Conservation (phyloP, 1,284 basidiomycete genomes). For the Ceratobasidium sp. region DNA sequence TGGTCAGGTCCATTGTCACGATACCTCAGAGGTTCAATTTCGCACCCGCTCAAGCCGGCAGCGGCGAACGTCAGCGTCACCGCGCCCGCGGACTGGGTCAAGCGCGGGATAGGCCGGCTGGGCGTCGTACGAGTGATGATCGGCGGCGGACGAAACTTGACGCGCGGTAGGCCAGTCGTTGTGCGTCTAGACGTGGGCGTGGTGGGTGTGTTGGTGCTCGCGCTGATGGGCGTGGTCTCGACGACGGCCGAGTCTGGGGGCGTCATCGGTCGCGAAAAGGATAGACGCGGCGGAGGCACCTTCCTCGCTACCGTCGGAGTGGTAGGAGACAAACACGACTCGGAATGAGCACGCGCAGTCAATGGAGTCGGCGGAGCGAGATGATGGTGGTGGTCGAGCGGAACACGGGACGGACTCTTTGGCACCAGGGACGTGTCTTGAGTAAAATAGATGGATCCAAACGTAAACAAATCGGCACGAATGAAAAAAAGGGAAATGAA, state of each 20-base stretch:
- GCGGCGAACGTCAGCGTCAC: conserved; percentile 41
- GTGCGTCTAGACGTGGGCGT: conserved; percentile 16
- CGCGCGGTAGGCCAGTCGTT: not conserved
- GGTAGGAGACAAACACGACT: not conserved
- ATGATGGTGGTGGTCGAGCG: conserved; percentile 20
- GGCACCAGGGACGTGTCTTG: conserved; percentile 22
- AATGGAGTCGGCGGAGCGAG: conserved; percentile 15
- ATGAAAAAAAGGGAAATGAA: conserved; percentile 13
- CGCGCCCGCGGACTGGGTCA: conserved; percentile 15
- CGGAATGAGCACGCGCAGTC: conserved; percentile 12
- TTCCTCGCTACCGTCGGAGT: not conserved
- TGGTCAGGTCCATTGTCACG: not conserved
- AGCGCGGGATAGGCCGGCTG: conserved; percentile 17
- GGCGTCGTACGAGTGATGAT: conserved; percentile 43
- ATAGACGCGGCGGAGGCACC: conserved; percentile 4
- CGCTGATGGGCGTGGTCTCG: conserved; percentile 26
- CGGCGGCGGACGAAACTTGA: conserved; percentile 43
- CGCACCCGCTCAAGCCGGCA: conserved; percentile 24
- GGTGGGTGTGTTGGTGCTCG: not conserved
- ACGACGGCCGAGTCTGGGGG: conserved; percentile 33
- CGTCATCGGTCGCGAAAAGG: conserved; percentile 38
- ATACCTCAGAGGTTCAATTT: conserved; percentile 18
- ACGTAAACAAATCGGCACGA: conserved; percentile 20
- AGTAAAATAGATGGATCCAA: conserved; percentile 1
- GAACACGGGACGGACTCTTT: conserved; percentile 17